phyloP scores from a whole-genome alignment of 2,329 filamentous ascomycete genomes.

The Ambrosiella beaveri region DNA sequence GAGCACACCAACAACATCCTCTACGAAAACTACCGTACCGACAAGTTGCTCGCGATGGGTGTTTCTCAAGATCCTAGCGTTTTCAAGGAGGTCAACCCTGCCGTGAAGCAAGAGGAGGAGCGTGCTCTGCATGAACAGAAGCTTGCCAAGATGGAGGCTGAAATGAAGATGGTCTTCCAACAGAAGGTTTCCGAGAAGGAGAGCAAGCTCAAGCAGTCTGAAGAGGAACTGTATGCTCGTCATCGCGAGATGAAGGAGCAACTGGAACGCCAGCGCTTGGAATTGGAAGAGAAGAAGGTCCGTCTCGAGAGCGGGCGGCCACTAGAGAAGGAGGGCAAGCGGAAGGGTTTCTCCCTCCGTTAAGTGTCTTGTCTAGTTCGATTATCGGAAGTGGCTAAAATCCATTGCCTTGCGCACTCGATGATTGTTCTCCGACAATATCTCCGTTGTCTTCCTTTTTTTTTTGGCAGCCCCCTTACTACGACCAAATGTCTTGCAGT shows the following conservation, averaged over 20 bases:
- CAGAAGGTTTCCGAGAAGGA: slow-evolving; percentile 99
- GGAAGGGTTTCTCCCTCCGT: slow-evolving; percentile 98
- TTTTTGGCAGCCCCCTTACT: slow-evolving; percentile 22
- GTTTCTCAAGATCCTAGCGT: slow-evolving; percentile 96
- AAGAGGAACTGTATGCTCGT: slow-evolving; percentile 93
- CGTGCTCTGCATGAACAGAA: slow-evolving; percentile 97
- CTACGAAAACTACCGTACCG: slow-evolving; percentile 99
- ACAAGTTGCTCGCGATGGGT: slow-evolving; percentile 97
- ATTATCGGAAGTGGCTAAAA: neutral
- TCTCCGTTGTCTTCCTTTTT: slow-evolving; percentile 8
- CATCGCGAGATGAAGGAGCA: slow-evolving; percentile 99
- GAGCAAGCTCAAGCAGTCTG: slow-evolving; percentile 97
- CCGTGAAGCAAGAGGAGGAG: slow-evolving; percentile 99
- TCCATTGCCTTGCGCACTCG: neutral
- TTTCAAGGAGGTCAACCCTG: slow-evolving; percentile 99
- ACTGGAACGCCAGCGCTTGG: slow-evolving; percentile 80
- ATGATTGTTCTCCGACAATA: too few species aligned
- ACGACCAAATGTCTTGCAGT: slow-evolving; percentile 34
- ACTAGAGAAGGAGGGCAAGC: slow-evolving; percentile 93
- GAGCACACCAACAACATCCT: slow-evolving; percentile 98
- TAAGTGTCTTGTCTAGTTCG: slow-evolving; percentile 32
- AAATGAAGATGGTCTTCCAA: slow-evolving; percentile 99
- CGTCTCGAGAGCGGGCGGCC: slow-evolving; percentile 90
- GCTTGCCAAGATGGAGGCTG: slow-evolving; percentile 99
- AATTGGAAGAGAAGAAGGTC: slow-evolving; percentile 96